These are phyloP conservation scores for Arachis hypogaea DNA, from an alignment of 306 rosid genomes.

Conservation along the genomic window DNA sequence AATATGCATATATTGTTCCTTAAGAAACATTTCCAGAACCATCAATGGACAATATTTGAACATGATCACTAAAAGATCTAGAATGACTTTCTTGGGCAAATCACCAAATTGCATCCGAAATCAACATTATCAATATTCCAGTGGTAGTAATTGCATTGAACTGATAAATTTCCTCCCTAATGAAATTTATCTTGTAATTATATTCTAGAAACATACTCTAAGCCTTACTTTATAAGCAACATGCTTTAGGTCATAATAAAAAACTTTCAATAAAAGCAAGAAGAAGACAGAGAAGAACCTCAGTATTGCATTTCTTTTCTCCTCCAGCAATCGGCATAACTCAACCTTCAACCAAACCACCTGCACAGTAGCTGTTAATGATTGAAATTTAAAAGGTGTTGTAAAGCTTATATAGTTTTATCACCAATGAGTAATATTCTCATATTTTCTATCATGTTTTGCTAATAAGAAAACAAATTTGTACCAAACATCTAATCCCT, in stretches of 20 bases:
- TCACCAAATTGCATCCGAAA: no score
- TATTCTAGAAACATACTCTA: slow-evolving; percentile 26
- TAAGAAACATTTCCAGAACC: slow-evolving; percentile 28
- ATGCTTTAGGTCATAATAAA: slow-evolving; percentile 31
- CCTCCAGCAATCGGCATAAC: slow-evolving; percentile 89
- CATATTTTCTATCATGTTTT: neutral
- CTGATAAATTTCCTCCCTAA: slow-evolving; percentile 19
- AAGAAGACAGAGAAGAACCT: slow-evolving; percentile 54
- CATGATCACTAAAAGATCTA: slow-evolving; percentile 17
- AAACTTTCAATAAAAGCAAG: slow-evolving; percentile 27
- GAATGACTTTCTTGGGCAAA: slow-evolving; percentile 30
- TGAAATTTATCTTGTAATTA: slow-evolving; percentile 24
- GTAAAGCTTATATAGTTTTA: slow-evolving; percentile 4
- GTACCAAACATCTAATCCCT: slow-evolving; percentile 16
- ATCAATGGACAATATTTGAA: slow-evolving; percentile 29
- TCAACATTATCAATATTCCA: no score
- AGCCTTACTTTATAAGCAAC: slow-evolving; percentile 25
- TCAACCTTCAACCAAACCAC: slow-evolving; percentile 94
- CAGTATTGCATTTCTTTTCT: slow-evolving; percentile 84
- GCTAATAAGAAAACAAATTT: slow-evolving; percentile 23
- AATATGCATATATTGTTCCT: slow-evolving; percentile 27
- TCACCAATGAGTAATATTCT: neutral
- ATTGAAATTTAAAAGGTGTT: slow-evolving; percentile 46
- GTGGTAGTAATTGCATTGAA: neutral
- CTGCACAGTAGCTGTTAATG: slow-evolving; percentile 65